Conservation (phyloP, 1,284 basidiomycete genomes). For the Ustilago trichophora region DNA sequence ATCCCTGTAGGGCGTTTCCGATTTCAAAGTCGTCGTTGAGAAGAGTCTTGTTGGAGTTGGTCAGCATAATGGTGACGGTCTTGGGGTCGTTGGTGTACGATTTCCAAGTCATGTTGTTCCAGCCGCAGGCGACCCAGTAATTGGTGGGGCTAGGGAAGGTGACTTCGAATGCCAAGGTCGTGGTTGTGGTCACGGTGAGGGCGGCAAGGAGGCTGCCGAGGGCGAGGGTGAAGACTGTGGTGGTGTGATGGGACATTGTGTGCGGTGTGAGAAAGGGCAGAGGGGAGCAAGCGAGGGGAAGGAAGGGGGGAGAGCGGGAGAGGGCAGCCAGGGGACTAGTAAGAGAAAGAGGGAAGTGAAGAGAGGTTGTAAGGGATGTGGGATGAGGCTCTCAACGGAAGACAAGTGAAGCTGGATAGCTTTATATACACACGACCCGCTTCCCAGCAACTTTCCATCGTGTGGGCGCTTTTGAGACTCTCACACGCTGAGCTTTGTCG, state of each 20-base stretch:
- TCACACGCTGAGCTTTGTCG: too few relatives aligned
- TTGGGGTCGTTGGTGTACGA: not conserved
- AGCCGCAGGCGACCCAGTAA: constrained; percentile 46
- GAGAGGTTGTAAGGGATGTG: too few relatives aligned
- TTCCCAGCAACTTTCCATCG: too few relatives aligned
- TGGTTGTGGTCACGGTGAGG: not conserved
- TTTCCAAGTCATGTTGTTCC: constrained; percentile 39
- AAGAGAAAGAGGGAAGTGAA: too few relatives aligned
- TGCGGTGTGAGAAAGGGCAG: too few relatives aligned
- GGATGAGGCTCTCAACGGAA: too few relatives aligned
- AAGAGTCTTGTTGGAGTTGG: constrained; percentile 28
- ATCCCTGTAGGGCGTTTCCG: constrained; percentile 27
- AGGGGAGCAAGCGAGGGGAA: not conserved
- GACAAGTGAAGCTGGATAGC: too few relatives aligned
- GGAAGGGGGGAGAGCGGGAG: too few relatives aligned
- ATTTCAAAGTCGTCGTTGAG: constrained; percentile 39
- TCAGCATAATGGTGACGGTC: constrained; percentile 28
- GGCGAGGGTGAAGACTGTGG: not conserved
- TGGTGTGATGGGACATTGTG: not conserved
- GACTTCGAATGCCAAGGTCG: constrained; percentile 6
- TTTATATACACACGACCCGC: too few relatives aligned
- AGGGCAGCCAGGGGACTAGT: too few relatives aligned
- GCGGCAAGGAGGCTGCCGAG: not conserved
- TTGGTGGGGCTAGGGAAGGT: constrained; percentile 27
- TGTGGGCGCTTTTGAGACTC: too few relatives aligned